Conservation (phyloP, 371 early-diverging fungal genomes). For the Capillidium heterosporum region DNA sequence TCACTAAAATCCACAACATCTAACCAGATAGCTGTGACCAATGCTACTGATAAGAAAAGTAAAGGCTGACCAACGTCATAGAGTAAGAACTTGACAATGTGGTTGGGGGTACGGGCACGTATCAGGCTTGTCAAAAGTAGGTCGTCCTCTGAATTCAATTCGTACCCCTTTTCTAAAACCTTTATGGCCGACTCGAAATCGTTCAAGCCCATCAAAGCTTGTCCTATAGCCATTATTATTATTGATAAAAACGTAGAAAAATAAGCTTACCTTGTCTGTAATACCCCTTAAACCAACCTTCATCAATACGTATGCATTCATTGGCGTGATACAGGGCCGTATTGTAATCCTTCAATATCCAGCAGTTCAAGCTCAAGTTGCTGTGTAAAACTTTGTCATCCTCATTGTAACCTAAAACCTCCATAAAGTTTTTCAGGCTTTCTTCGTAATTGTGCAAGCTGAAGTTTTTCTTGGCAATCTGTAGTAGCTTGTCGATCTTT, state of each 20-base stretch:
- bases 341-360: conserved; percentile 2
- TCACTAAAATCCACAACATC: no score
- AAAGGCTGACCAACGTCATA: no score
- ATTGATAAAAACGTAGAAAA: background rate
- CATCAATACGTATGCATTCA: conserved; percentile 7
- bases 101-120: no score
- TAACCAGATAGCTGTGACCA: no score
- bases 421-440: background rate
- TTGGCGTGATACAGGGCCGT: conserved; percentile 8
- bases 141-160: no score
- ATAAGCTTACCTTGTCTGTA: conserved; percentile 9
- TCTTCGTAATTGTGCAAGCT: background rate
- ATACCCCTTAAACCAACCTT: conserved; percentile 9
- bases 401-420: background rate
- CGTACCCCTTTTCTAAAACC: no score
- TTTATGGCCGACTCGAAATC: no score
- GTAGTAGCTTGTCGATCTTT: background rate
- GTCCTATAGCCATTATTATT: no score
- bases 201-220: no score
- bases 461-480: background rate
- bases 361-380: background rate
- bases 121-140: no score
- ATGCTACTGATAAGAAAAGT: no score
- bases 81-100: no score
- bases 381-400: conserved; percentile 2